These are phyloP conservation scores for Hebeloma cylindrosporum DNA, from an alignment of 768 basidiomycete genomes.

Conservation along the genomic window DNA sequence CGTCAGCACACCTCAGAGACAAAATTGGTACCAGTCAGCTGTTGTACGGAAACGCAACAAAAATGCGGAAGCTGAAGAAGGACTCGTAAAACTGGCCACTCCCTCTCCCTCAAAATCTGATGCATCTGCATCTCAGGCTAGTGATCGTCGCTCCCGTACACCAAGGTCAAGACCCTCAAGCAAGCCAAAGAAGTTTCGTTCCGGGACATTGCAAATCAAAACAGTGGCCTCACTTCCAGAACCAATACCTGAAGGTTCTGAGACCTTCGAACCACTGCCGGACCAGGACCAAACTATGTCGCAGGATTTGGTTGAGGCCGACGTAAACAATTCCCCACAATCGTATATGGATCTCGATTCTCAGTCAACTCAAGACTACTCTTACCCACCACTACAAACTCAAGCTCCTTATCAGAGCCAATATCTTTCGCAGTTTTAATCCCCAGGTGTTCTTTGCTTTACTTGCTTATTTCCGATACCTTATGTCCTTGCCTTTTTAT, in stretches of 20 bases:
- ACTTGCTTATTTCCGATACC: too few species aligned
- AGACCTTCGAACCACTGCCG: not conserved
- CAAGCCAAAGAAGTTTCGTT: constrained; percentile 25
- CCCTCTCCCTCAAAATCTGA: constrained; percentile 2
- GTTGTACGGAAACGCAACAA: constrained; percentile 11
- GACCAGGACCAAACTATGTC: not conserved
- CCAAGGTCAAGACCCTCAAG: not conserved
- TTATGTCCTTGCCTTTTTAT: too few species aligned
- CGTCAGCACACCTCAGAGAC: constrained; percentile 26
- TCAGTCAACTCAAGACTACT: constrained; percentile 25
- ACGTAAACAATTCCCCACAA: constrained; percentile 7
- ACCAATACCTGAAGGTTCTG: constrained; percentile 2
- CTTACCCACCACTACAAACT: constrained; percentile 44
- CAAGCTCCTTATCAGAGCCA: constrained; percentile 58
- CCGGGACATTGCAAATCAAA: constrained; percentile 27
- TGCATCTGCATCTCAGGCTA: not conserved
- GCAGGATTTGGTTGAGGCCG: constrained; percentile 5
- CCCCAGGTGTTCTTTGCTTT: too few species aligned
- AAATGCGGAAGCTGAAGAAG: not conserved
- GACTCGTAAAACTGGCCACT: not conserved
- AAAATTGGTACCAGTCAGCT: constrained; percentile 36
- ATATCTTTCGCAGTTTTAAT: constrained; percentile 30
- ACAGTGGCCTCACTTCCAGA: constrained; percentile 10
- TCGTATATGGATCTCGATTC: constrained; percentile 18
- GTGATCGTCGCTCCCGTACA: not conserved